Evolutionary conservation across 352 stramenopile species (phyloP).

Genomic region (Blastocystis sp.): DNA sequence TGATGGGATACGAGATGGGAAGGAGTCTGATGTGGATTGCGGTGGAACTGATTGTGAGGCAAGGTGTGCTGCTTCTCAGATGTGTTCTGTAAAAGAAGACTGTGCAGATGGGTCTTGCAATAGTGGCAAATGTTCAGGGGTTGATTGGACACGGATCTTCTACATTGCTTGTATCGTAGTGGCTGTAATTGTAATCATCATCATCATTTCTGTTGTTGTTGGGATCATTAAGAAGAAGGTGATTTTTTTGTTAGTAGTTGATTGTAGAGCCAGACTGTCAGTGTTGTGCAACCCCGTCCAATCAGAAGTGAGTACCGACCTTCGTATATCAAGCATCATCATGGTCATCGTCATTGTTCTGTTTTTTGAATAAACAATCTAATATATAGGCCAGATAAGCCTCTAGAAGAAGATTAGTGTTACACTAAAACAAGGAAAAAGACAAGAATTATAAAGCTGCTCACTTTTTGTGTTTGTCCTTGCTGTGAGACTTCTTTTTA

Average conservation of each 20-base stretch:
- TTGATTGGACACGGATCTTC: conserved; percentile 41
- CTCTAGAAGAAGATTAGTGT: no score
- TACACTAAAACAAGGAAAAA: no score
- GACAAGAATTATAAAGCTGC: no score
- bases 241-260: not conserved
- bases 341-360: not conserved
- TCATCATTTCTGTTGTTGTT: conserved; percentile 2
- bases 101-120: conserved; percentile 8
- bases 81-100: not conserved
- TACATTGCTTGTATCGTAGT: conserved; percentile 25
- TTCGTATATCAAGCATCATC: conserved; percentile 29
- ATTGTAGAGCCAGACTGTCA: not conserved
- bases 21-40: conserved; percentile 42
- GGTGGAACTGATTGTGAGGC: not conserved
- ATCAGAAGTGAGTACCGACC: not conserved
- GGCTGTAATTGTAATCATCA: conserved; percentile 31
- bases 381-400: no score
- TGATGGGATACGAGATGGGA: not conserved
- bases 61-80: not conserved
- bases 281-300: not conserved
- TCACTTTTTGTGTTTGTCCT: no score
- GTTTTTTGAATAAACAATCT: not conserved
- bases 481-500: not conserved
- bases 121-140: conserved; percentile 17
- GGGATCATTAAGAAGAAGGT: not conserved